Conservation (phyloP, 768 basidiomycete genomes). For the Collybia mongolica region DNA sequence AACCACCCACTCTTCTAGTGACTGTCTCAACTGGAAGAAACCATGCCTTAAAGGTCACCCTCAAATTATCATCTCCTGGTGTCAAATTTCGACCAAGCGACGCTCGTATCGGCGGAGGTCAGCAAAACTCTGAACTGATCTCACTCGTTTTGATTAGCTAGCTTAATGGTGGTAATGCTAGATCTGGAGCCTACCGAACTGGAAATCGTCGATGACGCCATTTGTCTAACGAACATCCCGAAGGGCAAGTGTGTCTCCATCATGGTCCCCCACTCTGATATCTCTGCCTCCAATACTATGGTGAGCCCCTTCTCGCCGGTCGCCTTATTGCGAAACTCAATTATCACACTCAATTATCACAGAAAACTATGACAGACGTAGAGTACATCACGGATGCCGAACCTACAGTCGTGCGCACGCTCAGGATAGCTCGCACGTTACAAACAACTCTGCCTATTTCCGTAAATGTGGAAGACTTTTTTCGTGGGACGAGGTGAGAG, state of each 20-base stretch:
- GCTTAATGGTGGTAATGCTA: slow-evolving; percentile 5
- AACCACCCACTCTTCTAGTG: slow-evolving; percentile 51
- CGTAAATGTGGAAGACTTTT: slow-evolving; percentile 96
- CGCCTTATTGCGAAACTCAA: not conserved
- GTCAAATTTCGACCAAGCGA: slow-evolving; percentile 49
- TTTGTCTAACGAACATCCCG: slow-evolving; percentile 49
- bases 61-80: slow-evolving; percentile 56
- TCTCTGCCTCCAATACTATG: slow-evolving; percentile 57
- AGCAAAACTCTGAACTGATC: slow-evolving; percentile 2
- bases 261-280: slow-evolving; percentile 65
- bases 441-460: slow-evolving; percentile 77
- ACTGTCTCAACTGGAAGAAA: slow-evolving; percentile 71
- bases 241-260: slow-evolving; percentile 46
- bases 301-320: slow-evolving; percentile 37
- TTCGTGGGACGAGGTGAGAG: slow-evolving; percentile 76
- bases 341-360: slow-evolving; percentile 1
- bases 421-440: slow-evolving; percentile 55
- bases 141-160: not conserved
- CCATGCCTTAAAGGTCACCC: slow-evolving; percentile 46
- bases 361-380: slow-evolving; percentile 71
- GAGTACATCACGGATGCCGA: slow-evolving; percentile 65
- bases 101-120: slow-evolving; percentile 38
- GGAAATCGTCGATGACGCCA: slow-evolving; percentile 36
- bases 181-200: slow-evolving; percentile 23
- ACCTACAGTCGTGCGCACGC: slow-evolving; percentile 48